These are phyloP conservation scores for Fusarium sp. DNA, from an alignment of 2,329 filamentous ascomycete species.

Conservation along the genomic window DNA sequence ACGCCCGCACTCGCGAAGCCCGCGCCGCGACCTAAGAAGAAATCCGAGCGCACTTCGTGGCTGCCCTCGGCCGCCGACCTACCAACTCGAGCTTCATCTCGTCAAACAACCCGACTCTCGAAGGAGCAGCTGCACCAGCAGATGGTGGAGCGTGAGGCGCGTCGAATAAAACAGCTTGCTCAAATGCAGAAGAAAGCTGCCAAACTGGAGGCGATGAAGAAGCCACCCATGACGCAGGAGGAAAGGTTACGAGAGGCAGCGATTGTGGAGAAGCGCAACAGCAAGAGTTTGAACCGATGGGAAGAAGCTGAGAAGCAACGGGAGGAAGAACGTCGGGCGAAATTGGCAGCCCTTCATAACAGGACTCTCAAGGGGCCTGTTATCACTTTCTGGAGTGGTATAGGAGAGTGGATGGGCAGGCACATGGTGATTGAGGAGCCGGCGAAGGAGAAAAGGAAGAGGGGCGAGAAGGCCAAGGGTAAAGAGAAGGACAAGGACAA, in stretches of 20 bases:
- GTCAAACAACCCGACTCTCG: slow-evolving; percentile 71
- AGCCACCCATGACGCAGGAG: slow-evolving; percentile 87
- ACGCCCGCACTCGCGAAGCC: slow-evolving; percentile 58
- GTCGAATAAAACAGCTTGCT: slow-evolving; percentile 79
- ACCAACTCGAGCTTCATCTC: slow-evolving; percentile 72
- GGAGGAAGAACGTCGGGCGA: slow-evolving; percentile 85
- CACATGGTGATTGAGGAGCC: slow-evolving; percentile 75
- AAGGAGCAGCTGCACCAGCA: slow-evolving; percentile 77
- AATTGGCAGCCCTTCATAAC: slow-evolving; percentile 89
- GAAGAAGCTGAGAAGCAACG: slow-evolving; percentile 92
- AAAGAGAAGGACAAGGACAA: slow-evolving; percentile 45
- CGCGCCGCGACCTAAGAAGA: slow-evolving; percentile 69
- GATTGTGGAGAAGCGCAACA: slow-evolving; percentile 86
- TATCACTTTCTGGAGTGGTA: slow-evolving; percentile 94
- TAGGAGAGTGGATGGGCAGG: slow-evolving; percentile 84
- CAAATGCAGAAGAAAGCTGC: slow-evolving; percentile 79
- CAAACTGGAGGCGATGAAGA: slow-evolving; percentile 80
- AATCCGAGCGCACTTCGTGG: slow-evolving; percentile 73
- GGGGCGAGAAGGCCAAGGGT: slow-evolving; percentile 54
- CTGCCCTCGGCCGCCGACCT: slow-evolving; percentile 68
- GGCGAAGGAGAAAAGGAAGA: slow-evolving; percentile 70
- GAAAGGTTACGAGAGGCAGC: slow-evolving; percentile 88
- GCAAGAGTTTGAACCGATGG: slow-evolving; percentile 93
- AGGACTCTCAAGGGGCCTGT: slow-evolving; percentile 90
- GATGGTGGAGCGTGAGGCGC: slow-evolving; percentile 80